These are phyloP conservation scores for Zopfia rhizophila DNA, from an alignment of 2,329 filamentous ascomycete species.

Conservation along the genomic window DNA sequence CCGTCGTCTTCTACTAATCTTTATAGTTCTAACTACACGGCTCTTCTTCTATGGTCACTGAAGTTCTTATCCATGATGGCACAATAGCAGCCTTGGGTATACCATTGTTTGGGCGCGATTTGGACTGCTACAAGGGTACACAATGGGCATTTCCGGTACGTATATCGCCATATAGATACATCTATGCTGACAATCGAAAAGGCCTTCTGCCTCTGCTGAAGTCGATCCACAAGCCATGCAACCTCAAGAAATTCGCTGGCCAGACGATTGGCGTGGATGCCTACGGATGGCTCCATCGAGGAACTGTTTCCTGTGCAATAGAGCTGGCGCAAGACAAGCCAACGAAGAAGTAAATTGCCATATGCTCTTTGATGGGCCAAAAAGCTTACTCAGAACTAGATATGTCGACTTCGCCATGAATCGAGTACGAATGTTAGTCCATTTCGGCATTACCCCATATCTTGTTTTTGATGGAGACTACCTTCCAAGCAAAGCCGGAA, in stretches of 20 bases:
- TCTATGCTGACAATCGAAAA: constrained; percentile 50
- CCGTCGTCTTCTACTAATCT: too few relatives aligned
- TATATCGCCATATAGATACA: constrained; percentile 29
- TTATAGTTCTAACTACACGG: too few relatives aligned
- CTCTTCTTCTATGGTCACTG: too few relatives aligned
- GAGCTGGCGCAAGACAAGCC: constrained; percentile 90
- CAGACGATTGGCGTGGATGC: constrained; percentile 94
- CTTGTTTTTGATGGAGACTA: constrained; percentile 96
- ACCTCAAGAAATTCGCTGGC: constrained; percentile 86
- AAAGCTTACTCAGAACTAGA: constrained; percentile 58
- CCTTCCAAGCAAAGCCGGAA: constrained; percentile 90
- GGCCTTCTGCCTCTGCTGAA: constrained; percentile 92
- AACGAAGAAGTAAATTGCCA: constrained; percentile 76
- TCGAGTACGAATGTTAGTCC: constrained; percentile 90
- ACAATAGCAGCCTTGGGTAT: constrained; percentile 24
- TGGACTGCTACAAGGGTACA: constrained; percentile 40
- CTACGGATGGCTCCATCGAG: constrained; percentile 98
- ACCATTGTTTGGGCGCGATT: constrained; percentile 36
- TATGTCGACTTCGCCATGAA: constrained; percentile 91
- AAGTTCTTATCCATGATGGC: constrained; percentile 29
- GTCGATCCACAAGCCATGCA: constrained; percentile 90
- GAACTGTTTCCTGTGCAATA: constrained; percentile 87
- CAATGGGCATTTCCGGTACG: constrained; percentile 54
- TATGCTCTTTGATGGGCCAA: constrained; percentile 5
- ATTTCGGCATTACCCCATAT: constrained; percentile 94